These are phyloP conservation scores for Pulveroboletus sp. DNA, from an alignment of 1,284 basidiomycete species.

Conservation along the genomic window DNA sequence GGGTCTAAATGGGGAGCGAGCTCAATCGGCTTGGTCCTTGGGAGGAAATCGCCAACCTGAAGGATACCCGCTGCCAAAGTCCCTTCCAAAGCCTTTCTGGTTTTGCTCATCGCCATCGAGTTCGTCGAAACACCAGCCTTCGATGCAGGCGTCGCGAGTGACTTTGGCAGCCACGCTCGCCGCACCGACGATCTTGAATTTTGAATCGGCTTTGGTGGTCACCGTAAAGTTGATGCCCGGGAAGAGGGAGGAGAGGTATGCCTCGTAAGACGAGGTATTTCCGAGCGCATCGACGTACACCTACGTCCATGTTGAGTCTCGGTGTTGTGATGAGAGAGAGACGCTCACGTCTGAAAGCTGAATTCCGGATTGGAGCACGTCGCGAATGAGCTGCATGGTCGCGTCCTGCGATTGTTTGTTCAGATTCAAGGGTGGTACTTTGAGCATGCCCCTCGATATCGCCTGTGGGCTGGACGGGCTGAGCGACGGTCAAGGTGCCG, in stretches of 20 bases:
- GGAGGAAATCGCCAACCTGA: slow-evolving; percentile 53
- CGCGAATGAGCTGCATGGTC: slow-evolving; percentile 85
- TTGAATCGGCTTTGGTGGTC: slow-evolving; percentile 89
- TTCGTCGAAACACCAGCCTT: slow-evolving; percentile 82
- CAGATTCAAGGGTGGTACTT: slow-evolving; percentile 81
- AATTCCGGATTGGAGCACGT: slow-evolving; percentile 80
- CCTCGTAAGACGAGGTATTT: slow-evolving; percentile 82
- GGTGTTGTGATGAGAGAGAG: neutral
- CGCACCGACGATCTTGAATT: slow-evolving; percentile 96
- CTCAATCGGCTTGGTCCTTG: neutral
- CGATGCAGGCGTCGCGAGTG: slow-evolving; percentile 89
- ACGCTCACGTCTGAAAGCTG: slow-evolving; percentile 72
- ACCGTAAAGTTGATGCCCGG: slow-evolving; percentile 88
- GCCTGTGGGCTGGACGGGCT: slow-evolving; percentile 72
- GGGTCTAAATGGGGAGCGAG: slow-evolving; percentile 62
- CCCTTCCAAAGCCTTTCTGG: slow-evolving; percentile 50
- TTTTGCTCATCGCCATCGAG: slow-evolving; percentile 25
- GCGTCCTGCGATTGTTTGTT: slow-evolving; percentile 94
- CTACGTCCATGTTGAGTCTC: slow-evolving; percentile 40
- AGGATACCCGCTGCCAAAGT: slow-evolving; percentile 84
- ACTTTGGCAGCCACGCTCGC: slow-evolving; percentile 97
- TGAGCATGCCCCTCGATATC: slow-evolving; percentile 91
- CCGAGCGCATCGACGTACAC: slow-evolving; percentile 97
- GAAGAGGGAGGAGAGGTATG: slow-evolving; percentile 77
- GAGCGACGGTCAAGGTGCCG: neutral